phyloP scores from a whole-genome alignment of 1,284 basidiomycete species.

The Rhodotorula sp. region DNA sequence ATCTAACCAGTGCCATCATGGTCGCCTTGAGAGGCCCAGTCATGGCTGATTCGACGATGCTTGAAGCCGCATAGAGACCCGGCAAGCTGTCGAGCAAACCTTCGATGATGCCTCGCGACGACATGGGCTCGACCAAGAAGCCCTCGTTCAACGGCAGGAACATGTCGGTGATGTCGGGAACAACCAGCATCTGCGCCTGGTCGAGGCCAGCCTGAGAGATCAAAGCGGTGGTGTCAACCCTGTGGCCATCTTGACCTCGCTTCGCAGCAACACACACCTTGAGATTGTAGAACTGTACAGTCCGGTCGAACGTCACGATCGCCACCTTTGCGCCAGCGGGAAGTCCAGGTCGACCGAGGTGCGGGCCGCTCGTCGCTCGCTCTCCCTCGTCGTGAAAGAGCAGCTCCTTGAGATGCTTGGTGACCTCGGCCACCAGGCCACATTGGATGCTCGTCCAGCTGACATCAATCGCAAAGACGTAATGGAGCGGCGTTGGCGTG shows the following conservation, averaged over 20 bases:
- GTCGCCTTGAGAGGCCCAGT: slow-evolving; percentile 75
- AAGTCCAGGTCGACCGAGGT: slow-evolving; percentile 18
- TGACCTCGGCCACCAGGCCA: slow-evolving; percentile 71
- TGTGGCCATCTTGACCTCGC: no score
- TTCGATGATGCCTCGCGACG: slow-evolving; percentile 53
- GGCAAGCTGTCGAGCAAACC: slow-evolving; percentile 63
- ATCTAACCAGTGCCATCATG: slow-evolving; percentile 67
- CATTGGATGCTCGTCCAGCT: slow-evolving; percentile 67
- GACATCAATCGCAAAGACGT: slow-evolving; percentile 88
- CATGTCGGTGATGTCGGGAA: slow-evolving; percentile 85
- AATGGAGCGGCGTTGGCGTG: slow-evolving; percentile 67
- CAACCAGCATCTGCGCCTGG: slow-evolving; percentile 72
- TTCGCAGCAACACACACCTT: slow-evolving; percentile 59
- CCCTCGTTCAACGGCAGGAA: slow-evolving; percentile 74
- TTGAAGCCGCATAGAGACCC: slow-evolving; percentile 60
- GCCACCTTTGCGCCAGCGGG: slow-evolving; percentile 58
- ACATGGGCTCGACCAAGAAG: slow-evolving; percentile 73
- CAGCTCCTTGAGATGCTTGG: slow-evolving; percentile 63
- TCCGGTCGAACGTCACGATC: slow-evolving; percentile 79
- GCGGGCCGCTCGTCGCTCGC: slow-evolving; percentile 48
- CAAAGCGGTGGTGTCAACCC: neutral
- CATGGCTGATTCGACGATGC: slow-evolving; percentile 62
- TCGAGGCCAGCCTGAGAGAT: slow-evolving; percentile 57
- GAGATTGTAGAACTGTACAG: slow-evolving; percentile 87
- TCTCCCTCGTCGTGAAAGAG: slow-evolving; percentile 59